Evolutionary conservation across 1,284 basidiomycete species (phyloP).

Genomic region (Trichosporon coremiiforme): DNA sequence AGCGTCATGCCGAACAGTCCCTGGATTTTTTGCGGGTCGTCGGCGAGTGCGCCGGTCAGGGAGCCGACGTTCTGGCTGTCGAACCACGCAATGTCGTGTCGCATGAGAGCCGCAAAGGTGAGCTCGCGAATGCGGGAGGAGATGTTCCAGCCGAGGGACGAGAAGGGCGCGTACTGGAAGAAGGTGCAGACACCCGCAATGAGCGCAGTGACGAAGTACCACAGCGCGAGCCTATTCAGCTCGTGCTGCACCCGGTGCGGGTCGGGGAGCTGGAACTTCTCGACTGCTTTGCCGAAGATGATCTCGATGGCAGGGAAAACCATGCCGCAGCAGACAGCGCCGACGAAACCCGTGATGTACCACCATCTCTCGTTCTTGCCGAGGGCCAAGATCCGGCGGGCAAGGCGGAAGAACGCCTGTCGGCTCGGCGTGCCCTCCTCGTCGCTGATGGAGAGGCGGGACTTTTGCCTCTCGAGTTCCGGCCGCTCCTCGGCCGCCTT

Average conservation of each 20-base stretch:
- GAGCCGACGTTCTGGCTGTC: conserved; percentile 82
- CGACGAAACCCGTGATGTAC: conserved; percentile 50
- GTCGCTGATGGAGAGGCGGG: not conserved
- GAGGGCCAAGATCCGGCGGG: conserved; percentile 22
- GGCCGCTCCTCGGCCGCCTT: not conserved
- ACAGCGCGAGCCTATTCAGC: conserved; percentile 58
- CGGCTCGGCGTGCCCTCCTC: not conserved
- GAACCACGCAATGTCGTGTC: conserved; percentile 87
- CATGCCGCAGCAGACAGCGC: conserved; percentile 61
- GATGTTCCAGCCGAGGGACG: conserved; percentile 67
- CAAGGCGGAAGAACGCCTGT: conserved; percentile 19
- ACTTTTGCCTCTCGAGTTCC: not conserved
- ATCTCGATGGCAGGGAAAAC: conserved; percentile 86
- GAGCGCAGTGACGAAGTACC: conserved; percentile 81
- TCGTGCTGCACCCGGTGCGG: conserved; percentile 47
- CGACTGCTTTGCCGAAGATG: conserved; percentile 70
- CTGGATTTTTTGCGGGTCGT: conserved; percentile 88
- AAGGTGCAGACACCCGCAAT: conserved; percentile 66
- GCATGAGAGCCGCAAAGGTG: conserved; percentile 72
- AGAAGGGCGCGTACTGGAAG: conserved; percentile 70
- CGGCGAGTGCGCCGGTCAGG: conserved; percentile 77
- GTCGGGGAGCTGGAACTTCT: conserved; percentile 61
- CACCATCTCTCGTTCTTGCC: conserved; percentile 49
- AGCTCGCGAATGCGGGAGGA: conserved; percentile 69
- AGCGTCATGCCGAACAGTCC: conserved; percentile 87